Evolutionary conservation across 2,329 filamentous ascomycete species (phyloP), one percentile per base, ranked within the genome.

Genomic region (Ceratocystis smalleyi): DNA sequence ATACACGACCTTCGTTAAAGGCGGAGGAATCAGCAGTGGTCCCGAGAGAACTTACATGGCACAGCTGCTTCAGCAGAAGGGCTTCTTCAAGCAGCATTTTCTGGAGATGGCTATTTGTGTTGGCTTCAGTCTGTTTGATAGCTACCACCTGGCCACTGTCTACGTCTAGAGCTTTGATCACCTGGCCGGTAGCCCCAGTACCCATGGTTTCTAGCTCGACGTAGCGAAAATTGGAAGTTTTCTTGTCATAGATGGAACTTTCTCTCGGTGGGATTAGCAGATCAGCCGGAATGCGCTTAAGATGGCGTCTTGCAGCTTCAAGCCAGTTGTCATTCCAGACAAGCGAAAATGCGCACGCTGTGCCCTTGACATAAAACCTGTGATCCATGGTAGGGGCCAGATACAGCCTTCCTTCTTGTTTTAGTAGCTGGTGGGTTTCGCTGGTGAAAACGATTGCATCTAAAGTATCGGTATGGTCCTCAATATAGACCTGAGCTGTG

Each of bases 131-230:
- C 30, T 47, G 49, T 19, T 63, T 63, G 24, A 63, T 49, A 8
- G 62, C 51, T 6, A 63, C 62, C 2, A 63, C 51, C 1, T 51
- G 40, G 7, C 62, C 62, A 15, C 3, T 63, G n/a, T 63, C 62
- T 7, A 63, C 22, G 35, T 47, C 22, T n/a, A 63, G 30, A 27
- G 43, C 51, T 17, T 59, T 63, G 5, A 32, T 22, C 3, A 63
- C 62, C 19, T 27, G n/a, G 1, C 49, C 22, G n/a, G 43, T 57
- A 2, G 49, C 49, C 27, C 62, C 62, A 7, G n/a, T 10, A 6
- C 62, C 62, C 7, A 47, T 19, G 6, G 19, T 27, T 27, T 45
- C 40, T 15, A 49, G n/a, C 27, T 62, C 60, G 5, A 19, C 17
- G 30, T 62, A 62, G 5, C 60, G 60, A 17, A 62, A 35, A 1